phyloP scores from a whole-genome alignment of 176 grass and related monocot genomes.

The Saccharum spontaneum region DNA sequence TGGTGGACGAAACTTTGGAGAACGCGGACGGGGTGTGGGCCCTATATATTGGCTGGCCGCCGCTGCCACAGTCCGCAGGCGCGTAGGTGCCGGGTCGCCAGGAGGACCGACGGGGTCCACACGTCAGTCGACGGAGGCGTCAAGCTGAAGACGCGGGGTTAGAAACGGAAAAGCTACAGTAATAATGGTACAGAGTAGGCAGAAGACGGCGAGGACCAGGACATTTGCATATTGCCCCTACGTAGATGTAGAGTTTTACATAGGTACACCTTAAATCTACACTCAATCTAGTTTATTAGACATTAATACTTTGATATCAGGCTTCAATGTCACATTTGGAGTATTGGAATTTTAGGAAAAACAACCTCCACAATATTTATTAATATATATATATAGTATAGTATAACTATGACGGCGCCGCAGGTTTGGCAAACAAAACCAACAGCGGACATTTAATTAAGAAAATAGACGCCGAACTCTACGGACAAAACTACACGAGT shows the following conservation, averaged over 20 bases:
- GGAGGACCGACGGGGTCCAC: no score
- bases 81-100: no score
- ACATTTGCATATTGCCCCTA: no score
- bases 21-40: constrained; percentile 15
- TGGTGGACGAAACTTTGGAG: constrained; percentile 8
- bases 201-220: no score
- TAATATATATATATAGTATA: not conserved
- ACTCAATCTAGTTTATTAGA: not conserved
- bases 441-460: not conserved
- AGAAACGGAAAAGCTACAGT: no score
- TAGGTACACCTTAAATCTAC: no score
- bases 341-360: not conserved
- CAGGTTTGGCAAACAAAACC: not conserved
- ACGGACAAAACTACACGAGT: not conserved
- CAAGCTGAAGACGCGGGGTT: no score
- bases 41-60: constrained; percentile 16
- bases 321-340: not conserved
- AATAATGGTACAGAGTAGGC: no score
- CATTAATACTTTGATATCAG: not conserved
- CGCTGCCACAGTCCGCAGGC: not conserved
- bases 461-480: not conserved
- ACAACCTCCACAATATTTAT: not conserved
- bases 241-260: no score
- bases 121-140: no score
- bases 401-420: no score